These are phyloP conservation scores for Chlorella sp. DNA, from an alignment of 139 green algal genomes.

Conservation along the genomic window DNA sequence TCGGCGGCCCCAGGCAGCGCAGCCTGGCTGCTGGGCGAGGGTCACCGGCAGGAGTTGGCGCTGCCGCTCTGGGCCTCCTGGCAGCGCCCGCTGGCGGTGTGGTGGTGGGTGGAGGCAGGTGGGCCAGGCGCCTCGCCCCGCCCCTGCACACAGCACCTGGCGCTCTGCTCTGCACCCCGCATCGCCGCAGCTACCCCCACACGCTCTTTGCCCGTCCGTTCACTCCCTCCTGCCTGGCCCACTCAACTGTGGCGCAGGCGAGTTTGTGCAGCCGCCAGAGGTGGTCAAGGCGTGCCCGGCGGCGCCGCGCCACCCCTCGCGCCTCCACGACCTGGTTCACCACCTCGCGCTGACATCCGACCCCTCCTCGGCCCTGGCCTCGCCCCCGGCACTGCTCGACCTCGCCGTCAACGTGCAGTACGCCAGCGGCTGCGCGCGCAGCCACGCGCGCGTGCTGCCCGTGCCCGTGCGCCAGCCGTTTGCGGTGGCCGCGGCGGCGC, in stretches of 20 bases:
- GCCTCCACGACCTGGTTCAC: constrained; percentile 3
- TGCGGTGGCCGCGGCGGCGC: constrained; percentile 3
- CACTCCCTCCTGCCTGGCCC: neutral
- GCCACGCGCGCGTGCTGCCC: constrained; percentile 33
- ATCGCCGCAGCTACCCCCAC: neutral
- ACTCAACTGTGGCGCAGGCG: constrained; percentile 7
- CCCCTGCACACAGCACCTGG: neutral
- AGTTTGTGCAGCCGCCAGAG: constrained; percentile 6
- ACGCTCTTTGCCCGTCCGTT: neutral
- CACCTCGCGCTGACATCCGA: neutral
- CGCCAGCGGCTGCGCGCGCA: constrained; percentile 38
- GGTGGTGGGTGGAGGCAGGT: constrained; percentile 43
- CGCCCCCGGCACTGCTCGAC: constrained; percentile 17
- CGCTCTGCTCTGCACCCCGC: neutral
- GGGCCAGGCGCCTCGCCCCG: too few relatives aligned
- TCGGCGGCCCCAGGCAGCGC: neutral
- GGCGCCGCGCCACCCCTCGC: neutral
- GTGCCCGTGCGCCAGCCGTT: constrained; percentile 40
- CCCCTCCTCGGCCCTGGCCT: too few relatives aligned
- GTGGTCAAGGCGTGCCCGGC: constrained; percentile 15
- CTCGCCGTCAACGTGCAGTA: constrained; percentile 49
- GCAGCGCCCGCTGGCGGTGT: constrained; percentile 12
- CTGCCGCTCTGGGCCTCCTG: constrained; percentile 28
- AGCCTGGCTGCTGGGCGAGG: constrained; percentile 8
- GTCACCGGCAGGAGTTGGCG: constrained; percentile 6